Evolutionary conservation across 495 filamentous ascomycete species (phyloP).

Genomic region (Xylaria acuta): DNA sequence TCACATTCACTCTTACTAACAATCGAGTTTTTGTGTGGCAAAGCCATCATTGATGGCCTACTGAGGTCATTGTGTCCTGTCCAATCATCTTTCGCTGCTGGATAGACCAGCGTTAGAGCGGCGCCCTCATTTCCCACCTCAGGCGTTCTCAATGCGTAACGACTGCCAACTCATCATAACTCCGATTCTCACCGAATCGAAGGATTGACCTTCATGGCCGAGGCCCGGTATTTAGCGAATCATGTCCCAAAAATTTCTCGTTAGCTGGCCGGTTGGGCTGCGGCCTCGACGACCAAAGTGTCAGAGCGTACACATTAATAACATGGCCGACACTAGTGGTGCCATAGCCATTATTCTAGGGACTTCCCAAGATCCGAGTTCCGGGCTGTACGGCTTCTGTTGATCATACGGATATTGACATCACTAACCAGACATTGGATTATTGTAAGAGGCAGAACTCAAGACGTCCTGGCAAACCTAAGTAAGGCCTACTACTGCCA

Average conservation of each 20-base stretch:
- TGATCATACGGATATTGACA: not conserved
- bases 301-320: not conserved
- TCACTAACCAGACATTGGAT: not conserved
- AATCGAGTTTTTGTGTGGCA: not conserved
- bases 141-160: constrained; percentile 8
- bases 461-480: not conserved
- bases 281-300: constrained; percentile 6
- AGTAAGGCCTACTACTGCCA: not conserved
- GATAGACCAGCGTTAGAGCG: constrained; percentile 7
- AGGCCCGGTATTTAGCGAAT: constrained; percentile 3
- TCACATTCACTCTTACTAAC: not conserved
- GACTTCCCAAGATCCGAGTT: not conserved
- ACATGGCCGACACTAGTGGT: not conserved
- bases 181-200: constrained; percentile 24
- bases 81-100: not conserved
- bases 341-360: not conserved
- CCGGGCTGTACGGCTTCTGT: not conserved
- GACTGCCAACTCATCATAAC: constrained; percentile 23
- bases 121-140: constrained; percentile 15
- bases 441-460: not conserved
- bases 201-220: not conserved
- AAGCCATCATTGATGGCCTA: not conserved
- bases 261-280: constrained; percentile 19
- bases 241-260: not conserved
- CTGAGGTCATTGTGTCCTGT: not conserved